These are phyloP conservation scores for Fusarium sarcochroum DNA, from an alignment of 2,329 filamentous ascomycete species.

Conservation along the genomic window DNA sequence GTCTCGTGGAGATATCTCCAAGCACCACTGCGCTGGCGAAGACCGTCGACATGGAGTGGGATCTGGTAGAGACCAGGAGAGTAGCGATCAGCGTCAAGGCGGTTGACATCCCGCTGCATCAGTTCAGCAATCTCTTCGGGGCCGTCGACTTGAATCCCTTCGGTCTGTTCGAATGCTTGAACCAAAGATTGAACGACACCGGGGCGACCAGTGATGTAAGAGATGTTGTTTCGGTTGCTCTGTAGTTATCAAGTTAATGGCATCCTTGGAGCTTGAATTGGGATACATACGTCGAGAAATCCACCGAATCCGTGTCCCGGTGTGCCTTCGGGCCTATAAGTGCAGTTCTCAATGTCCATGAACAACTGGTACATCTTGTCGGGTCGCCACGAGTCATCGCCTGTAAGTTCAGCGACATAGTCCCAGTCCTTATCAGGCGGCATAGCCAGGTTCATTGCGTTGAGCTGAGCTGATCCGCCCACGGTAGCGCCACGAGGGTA, in stretches of 20 bases:
- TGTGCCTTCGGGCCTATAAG: constrained; percentile 54
- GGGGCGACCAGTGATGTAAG: constrained; percentile 25
- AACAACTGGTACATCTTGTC: constrained; percentile 59
- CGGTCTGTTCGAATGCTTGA: constrained; percentile 15
- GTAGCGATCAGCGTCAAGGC: constrained; percentile 45
- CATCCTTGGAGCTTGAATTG: fast-evolving
- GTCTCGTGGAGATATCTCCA: constrained; percentile 36
- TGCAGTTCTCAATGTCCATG: constrained; percentile 58
- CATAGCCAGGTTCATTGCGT: constrained; percentile 41
- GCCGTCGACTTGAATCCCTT: constrained; percentile 39
- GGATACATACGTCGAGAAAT: constrained; percentile 49
- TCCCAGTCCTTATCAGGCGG: constrained; percentile 46
- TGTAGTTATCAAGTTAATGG: constrained; percentile 1
- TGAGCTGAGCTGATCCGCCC: constrained; percentile 36
- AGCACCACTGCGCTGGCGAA: constrained; percentile 27
- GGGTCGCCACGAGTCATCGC: constrained; percentile 59
- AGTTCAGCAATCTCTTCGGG: constrained; percentile 44
- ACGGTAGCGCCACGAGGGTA: constrained; percentile 44
- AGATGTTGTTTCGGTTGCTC: constrained; percentile 43
- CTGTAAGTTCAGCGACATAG: constrained; percentile 56
- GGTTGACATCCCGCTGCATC: constrained; percentile 52
- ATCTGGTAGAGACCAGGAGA: constrained; percentile 50
- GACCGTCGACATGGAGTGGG: constrained; percentile 44
- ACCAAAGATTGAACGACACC: constrained; percentile 27
- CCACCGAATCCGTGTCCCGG: constrained; percentile 59